Conservation (phyloP, 2,329 filamentous ascomycete species). For the Nannizzia gypsea region DNA sequence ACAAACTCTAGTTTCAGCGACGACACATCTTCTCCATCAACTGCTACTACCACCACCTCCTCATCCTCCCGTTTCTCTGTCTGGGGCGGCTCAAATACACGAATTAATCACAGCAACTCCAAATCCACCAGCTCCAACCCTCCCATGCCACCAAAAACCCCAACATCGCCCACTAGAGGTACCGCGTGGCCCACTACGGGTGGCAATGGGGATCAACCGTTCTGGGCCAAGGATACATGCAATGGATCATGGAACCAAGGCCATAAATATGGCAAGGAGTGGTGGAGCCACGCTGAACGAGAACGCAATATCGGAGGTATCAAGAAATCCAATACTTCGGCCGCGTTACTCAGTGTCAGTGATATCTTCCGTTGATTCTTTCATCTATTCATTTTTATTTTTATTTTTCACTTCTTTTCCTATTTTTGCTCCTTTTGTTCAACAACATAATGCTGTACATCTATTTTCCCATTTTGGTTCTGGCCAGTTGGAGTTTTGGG, state of each 20-base stretch:
- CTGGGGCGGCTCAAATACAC: constrained; percentile 8
- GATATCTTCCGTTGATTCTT: constrained; percentile 9
- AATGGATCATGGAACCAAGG: constrained; percentile 34
- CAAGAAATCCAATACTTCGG: neutral
- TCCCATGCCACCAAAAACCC: constrained; percentile 11
- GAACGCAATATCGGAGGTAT: constrained; percentile 21
- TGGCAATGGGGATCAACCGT: constrained; percentile 21
- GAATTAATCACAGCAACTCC: neutral
- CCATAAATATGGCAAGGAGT: constrained; percentile 31
- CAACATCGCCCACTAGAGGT: constrained; percentile 13
- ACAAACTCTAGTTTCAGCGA: constrained; percentile 9
- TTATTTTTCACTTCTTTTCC: too few relatives aligned
- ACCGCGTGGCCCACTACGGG: constrained; percentile 5
- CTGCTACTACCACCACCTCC: constrained; percentile 9
- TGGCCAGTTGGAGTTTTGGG: neutral
- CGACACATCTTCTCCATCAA: constrained; percentile 8
- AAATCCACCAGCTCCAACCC: constrained; percentile 15
- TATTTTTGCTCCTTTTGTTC: constrained; percentile 13
- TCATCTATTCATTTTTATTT: too few relatives aligned
- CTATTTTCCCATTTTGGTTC: neutral
- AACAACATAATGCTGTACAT: neutral
- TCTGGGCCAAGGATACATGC: constrained; percentile 33
- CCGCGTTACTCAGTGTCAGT: neutral
- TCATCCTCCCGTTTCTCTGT: constrained; percentile 13
- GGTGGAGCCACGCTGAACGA: constrained; percentile 36